Conservation (phyloP, 441 rosid genomes). For the Erodium chrysanthum region DNA sequence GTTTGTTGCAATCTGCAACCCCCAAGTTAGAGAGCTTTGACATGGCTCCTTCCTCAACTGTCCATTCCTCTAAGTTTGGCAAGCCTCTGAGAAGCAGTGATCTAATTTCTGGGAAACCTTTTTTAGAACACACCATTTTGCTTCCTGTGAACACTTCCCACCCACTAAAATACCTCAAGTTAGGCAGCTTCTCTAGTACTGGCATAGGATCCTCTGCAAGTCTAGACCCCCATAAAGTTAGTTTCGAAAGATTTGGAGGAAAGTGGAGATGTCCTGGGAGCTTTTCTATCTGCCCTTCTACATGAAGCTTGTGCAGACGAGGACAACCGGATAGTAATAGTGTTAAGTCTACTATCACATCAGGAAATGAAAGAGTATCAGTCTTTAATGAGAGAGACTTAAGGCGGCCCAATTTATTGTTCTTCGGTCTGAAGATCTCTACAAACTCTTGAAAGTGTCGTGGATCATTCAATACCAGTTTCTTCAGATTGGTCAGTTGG, state of each 20-base stretch:
- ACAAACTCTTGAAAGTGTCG: not conserved
- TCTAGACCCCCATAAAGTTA: not conserved
- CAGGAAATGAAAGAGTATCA: not conserved
- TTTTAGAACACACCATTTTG: conserved; percentile 18
- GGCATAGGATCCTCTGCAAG: conserved; percentile 15
- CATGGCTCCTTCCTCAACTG: conserved; percentile 35
- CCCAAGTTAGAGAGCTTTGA: conserved; percentile 21
- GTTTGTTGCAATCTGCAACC: conserved; percentile 21
- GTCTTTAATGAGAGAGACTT: conserved; percentile 4
- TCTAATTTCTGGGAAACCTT: conserved; percentile 19
- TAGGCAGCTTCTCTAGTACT: conserved; percentile 13
- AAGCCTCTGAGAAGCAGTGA: conserved; percentile 12
- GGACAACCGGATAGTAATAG: conserved; percentile 10
- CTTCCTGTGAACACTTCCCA: not conserved
- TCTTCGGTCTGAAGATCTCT: not conserved
- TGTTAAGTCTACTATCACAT: not conserved
- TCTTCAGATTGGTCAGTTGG: conserved; percentile 13
- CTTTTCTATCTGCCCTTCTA: not conserved
- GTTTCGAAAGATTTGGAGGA: conserved; percentile 12
- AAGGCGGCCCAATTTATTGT: not conserved
- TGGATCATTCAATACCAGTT: not conserved
- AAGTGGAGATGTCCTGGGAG: conserved; percentile 1
- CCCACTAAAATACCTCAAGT: conserved; percentile 2
- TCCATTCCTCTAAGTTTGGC: conserved; percentile 26
- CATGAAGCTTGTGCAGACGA: conserved; percentile 4